phyloP scores from a whole-genome alignment of 2,329 filamentous ascomycete species.

The Hypoxylon sp. region DNA sequence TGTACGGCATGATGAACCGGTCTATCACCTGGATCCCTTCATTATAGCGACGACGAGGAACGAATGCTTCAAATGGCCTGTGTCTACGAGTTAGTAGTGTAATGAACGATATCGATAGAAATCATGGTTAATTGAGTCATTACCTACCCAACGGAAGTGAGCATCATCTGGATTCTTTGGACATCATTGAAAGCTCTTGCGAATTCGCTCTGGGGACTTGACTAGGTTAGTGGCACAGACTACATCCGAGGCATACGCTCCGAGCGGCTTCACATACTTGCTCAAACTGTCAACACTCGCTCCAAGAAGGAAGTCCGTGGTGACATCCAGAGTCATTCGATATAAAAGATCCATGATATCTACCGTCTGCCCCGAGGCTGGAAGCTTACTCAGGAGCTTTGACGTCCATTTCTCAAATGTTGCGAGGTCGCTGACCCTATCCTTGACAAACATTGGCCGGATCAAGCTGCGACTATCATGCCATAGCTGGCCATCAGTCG shows the following conservation, averaged over 20 bases:
- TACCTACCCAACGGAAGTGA: conserved; percentile 66
- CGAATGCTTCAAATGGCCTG: conserved; percentile 71
- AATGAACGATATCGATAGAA: neutral
- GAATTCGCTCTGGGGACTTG: conserved; percentile 70
- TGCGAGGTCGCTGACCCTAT: conserved; percentile 64
- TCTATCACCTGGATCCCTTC: conserved; percentile 76
- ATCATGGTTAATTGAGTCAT: neutral
- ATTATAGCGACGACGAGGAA: conserved; percentile 73
- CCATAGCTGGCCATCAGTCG: conserved; percentile 67
- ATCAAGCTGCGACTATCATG: conserved; percentile 68
- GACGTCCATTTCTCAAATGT: conserved; percentile 74
- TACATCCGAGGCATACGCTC: neutral
- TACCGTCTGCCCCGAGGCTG: conserved; percentile 66
- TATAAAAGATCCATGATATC: conserved; percentile 76
- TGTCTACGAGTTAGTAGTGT: conserved; percentile 43
- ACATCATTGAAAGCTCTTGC: conserved; percentile 79
- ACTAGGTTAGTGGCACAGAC: conserved; percentile 28
- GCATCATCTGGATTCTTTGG: conserved; percentile 75
- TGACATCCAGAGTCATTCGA: conserved; percentile 75
- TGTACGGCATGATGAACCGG: conserved; percentile 78
- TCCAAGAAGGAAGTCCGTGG: conserved; percentile 78
- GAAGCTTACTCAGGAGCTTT: conserved; percentile 71
- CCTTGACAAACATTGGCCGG: conserved; percentile 67
- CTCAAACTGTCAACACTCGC: conserved; percentile 65
- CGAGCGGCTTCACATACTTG: conserved; percentile 52